These are phyloP conservation scores for Helotiales sp. DNA, from an alignment of 2,329 filamentous ascomycete genomes.

Conservation along the genomic window DNA sequence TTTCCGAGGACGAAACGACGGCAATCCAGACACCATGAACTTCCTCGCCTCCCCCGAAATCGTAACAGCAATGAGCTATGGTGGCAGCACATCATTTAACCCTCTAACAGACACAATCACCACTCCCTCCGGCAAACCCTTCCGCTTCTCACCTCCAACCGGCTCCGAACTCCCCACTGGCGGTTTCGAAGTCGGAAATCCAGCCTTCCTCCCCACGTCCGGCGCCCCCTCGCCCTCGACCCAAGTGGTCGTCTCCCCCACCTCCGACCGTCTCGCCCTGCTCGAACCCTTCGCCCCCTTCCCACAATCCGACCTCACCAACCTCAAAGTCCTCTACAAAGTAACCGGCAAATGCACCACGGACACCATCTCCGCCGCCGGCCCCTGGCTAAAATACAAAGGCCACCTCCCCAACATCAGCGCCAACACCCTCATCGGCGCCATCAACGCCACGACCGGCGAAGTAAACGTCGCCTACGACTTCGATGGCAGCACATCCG, in stretches of 20 bases:
- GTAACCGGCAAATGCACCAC: slow-evolving; percentile 98
- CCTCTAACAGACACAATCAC: slow-evolving; percentile 85
- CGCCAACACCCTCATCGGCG: slow-evolving; percentile 95
- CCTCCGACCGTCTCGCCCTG: slow-evolving; percentile 87
- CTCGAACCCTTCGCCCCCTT: slow-evolving; percentile 91
- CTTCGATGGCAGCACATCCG: slow-evolving; percentile 71
- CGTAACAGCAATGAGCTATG: slow-evolving; percentile 94
- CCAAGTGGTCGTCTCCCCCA: slow-evolving; percentile 78
- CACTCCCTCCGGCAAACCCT: slow-evolving; percentile 78
- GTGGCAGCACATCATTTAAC: slow-evolving; percentile 93
- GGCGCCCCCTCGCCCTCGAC: slow-evolving; percentile 73
- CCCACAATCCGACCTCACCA: slow-evolving; percentile 73
- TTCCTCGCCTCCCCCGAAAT: slow-evolving; percentile 97
- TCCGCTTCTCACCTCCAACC: slow-evolving; percentile 82
- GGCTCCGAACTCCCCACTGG: slow-evolving; percentile 67
- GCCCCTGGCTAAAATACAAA: slow-evolving; percentile 99
- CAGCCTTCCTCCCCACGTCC: slow-evolving; percentile 73
- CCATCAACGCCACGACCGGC: slow-evolving; percentile 87
- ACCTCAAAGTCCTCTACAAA: slow-evolving; percentile 89
- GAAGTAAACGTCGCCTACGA: slow-evolving; percentile 95
- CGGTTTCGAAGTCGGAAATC: slow-evolving; percentile 79
- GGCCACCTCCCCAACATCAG: slow-evolving; percentile 97
- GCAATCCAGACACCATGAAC: slow-evolving; percentile 97
- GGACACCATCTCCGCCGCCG: slow-evolving; percentile 96
- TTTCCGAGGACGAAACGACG: slow-evolving; percentile 95